phyloP scores from a whole-genome alignment of 2,329 filamentous ascomycete species.

The Epichloe festucae region DNA sequence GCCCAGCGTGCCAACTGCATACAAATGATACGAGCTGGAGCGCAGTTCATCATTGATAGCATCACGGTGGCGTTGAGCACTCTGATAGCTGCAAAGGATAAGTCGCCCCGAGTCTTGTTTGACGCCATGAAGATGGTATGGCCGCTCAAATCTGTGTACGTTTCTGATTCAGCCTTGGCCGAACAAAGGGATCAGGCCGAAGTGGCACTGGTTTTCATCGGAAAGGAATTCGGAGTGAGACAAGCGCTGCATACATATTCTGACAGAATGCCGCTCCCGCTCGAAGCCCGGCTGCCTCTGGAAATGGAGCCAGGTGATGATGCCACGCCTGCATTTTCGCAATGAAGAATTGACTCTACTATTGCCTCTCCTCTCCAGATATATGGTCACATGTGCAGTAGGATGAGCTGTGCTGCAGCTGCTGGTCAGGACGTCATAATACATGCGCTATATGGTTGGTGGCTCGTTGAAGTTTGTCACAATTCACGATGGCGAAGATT shows the following conservation, averaged over 20 bases:
- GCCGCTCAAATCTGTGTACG: slow-evolving; percentile 22
- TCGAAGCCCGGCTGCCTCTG: slow-evolving; percentile 15
- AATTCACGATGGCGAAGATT: too few species aligned
- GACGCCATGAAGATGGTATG: slow-evolving; percentile 26
- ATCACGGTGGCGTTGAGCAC: slow-evolving; percentile 15
- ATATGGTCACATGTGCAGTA: too few species aligned
- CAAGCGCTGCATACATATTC: slow-evolving; percentile 20
- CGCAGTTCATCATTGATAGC: slow-evolving; percentile 17
- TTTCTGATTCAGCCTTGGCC: slow-evolving; percentile 15
- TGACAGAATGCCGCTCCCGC: slow-evolving; percentile 11
- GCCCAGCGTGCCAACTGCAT: slow-evolving; percentile 17
- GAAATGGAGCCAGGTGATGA: background rate
- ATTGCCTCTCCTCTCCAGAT: too few species aligned
- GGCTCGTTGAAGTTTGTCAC: too few species aligned
- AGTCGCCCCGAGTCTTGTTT: slow-evolving; percentile 21
- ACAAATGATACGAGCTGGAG: slow-evolving; percentile 13
- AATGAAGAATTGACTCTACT: background rate
- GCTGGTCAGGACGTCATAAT: too few species aligned
- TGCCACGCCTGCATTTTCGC: background rate
- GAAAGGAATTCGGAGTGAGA: slow-evolving; percentile 23
- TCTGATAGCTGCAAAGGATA: slow-evolving; percentile 12
- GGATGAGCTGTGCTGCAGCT: too few species aligned
- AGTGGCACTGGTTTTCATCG: slow-evolving; percentile 19
- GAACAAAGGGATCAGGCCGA: slow-evolving; percentile 17
- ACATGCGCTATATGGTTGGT: too few species aligned